These are phyloP conservation scores for Usnea hakonensis DNA, from an alignment of 495 filamentous ascomycete genomes.

Conservation along the genomic window DNA sequence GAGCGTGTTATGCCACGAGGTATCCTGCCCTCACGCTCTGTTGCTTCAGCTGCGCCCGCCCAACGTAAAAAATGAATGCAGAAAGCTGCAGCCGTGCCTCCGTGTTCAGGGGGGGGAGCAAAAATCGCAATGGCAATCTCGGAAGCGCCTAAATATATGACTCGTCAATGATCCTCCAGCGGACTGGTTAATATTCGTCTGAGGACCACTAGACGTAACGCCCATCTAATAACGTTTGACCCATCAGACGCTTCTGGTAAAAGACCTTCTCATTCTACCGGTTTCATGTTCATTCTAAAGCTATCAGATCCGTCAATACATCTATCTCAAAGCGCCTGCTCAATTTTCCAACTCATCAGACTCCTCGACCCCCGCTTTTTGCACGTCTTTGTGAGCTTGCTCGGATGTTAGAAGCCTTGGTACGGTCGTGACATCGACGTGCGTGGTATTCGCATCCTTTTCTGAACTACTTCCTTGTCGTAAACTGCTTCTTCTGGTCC, in stretches of 20 bases:
- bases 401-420: slow-evolving; percentile 23
- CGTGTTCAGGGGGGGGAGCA: background rate
- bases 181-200: background rate
- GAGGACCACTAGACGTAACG: background rate
- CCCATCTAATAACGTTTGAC: background rate
- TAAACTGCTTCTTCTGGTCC: slow-evolving; percentile 43
- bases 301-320: background rate
- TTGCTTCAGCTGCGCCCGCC: background rate
- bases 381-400: slow-evolving; percentile 46
- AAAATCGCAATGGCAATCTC: background rate
- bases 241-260: background rate
- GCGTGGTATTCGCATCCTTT: slow-evolving; percentile 23
- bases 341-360: slow-evolving; percentile 46
- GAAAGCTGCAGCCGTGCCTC: background rate
- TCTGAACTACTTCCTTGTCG: slow-evolving; percentile 31
- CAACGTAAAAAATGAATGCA: background rate
- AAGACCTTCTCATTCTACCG: background rate
- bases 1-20: background rate
- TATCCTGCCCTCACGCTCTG: background rate
- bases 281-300: background rate
- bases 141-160: background rate
- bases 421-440: slow-evolving; percentile 5
- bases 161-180: background rate
- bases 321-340: background rate
- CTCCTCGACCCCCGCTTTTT: slow-evolving; percentile 60